These are phyloP conservation scores for Waltergamsia citrina DNA, from an alignment of 2,329 filamentous ascomycete species.

Conservation along the genomic window DNA sequence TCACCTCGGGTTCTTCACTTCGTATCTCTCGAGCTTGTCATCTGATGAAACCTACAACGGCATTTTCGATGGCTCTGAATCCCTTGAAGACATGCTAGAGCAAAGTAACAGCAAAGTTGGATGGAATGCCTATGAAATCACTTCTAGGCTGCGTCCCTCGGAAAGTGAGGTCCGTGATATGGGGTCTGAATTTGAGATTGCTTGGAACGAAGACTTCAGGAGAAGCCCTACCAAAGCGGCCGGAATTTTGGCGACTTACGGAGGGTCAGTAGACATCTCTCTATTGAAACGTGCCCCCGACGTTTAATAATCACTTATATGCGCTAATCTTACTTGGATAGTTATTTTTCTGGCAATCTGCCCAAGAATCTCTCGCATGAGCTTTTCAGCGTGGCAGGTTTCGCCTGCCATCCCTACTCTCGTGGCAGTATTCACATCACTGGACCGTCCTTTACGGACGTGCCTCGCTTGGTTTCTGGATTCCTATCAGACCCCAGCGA, in stretches of 20 bases:
- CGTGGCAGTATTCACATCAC: slow-evolving; percentile 51
- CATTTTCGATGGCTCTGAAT: background rate
- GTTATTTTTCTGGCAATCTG: background rate
- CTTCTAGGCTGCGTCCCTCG: slow-evolving; percentile 44
- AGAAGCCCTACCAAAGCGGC: slow-evolving; percentile 31
- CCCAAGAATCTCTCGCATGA: slow-evolving; percentile 19
- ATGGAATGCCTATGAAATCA: slow-evolving; percentile 47
- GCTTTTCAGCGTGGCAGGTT: slow-evolving; percentile 40
- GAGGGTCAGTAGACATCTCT: background rate
- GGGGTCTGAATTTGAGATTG: slow-evolving; percentile 39
- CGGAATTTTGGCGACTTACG: slow-evolving; percentile 25
- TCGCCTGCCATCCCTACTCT: slow-evolving; percentile 50
- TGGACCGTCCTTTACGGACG: slow-evolving; percentile 23
- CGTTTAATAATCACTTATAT: background rate
- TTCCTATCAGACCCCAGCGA: slow-evolving; percentile 38
- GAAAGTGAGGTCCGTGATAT: slow-evolving; percentile 40
- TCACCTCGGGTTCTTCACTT: slow-evolving; percentile 28
- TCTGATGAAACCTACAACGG: slow-evolving; percentile 1
- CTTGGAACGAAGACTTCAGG: slow-evolving; percentile 46
- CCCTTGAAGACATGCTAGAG: slow-evolving; percentile 8
- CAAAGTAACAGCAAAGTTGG: slow-evolving; percentile 38
- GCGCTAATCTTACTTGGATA: background rate
- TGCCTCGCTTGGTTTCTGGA: slow-evolving; percentile 43
- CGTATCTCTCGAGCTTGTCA: background rate
- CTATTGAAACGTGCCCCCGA: background rate